Base-by-base conservation (phyloP, 2,329 filamentous ascomycete genomes). In the Botrytis elliptica region DNA sequence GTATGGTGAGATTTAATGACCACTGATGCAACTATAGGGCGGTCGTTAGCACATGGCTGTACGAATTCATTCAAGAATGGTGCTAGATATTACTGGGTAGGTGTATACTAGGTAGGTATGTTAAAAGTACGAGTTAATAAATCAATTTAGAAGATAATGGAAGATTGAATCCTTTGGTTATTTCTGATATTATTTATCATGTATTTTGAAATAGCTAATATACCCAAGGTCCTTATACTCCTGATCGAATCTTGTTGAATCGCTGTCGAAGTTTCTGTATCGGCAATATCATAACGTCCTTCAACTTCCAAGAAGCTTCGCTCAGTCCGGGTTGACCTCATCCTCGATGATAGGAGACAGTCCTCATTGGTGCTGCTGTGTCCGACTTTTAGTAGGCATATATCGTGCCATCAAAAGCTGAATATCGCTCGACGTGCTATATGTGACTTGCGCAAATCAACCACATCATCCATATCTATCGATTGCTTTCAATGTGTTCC, bases 1-100 rank as follows among this genome's bases (percentile, higher is more conserved):
- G 57, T 76, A 73, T 71, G 75, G 75, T 40, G 57, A 29, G 44
- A 20, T 44, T 36, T 69, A 68, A 49, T 49, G 38, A 62, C 72
- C 46, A 65, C n/a, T 44, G 55, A 63, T 52, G 75, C 72, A 75
- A 49, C 57, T 75, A 70, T 22, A 29, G 18, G 46, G 46, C 65
- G 46, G 36, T 38, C 38, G 14, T 57, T 57, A 29, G 52, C 52
- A 49, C 49, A 42, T 29, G 6, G n/a, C 12, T 14, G 18, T 25
- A 29, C 38, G 8, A 40, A 40, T n/a, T 67, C 16, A 7, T 29
- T 4, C 7, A 38, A 18, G 8, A 29, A 63, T 16, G 36, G 10
- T 29, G 29, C 29, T 29, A 29, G 29, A 2, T 29, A 29, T 29
- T 29, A 40, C 38, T 12, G 10, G 38, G 38, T 40, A 40, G 42